phyloP scores from a whole-genome alignment of 257 asterid genomes.

The Osmanthus fragrans region DNA sequence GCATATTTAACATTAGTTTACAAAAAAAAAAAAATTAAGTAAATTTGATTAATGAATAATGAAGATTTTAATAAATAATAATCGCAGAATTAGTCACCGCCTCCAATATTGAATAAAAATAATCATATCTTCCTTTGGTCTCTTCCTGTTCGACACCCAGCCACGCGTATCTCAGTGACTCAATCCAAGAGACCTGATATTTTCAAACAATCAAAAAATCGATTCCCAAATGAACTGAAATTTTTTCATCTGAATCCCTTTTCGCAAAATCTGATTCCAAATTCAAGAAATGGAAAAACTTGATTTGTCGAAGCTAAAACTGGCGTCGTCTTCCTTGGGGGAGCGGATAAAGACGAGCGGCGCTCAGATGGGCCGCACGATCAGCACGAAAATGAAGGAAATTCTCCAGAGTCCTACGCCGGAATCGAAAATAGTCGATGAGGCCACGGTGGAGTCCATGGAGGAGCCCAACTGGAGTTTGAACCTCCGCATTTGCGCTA shows the following conservation, averaged over 20 bases:
- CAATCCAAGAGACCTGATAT: background rate
- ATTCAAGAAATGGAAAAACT: constrained; percentile 57
- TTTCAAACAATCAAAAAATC: constrained; percentile 7
- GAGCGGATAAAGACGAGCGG: constrained; percentile 74
- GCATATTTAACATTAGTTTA: too few relatives aligned
- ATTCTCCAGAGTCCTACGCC: constrained; percentile 78
- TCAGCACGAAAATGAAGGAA: constrained; percentile 78
- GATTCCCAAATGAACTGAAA: background rate
- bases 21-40: too few relatives aligned
- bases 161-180: constrained; percentile 40
- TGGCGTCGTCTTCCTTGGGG: constrained; percentile 79
- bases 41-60: too few relatives aligned
- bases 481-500: constrained; percentile 84
- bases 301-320: constrained; percentile 64
- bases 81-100: background rate
- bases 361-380: constrained; percentile 76
- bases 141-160: background rate
- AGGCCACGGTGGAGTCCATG: constrained; percentile 72
- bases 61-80: too few relatives aligned
- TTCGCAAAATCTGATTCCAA: background rate
- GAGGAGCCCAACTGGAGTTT: constrained; percentile 88
- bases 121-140: background rate
- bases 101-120: background rate
- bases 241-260: background rate
- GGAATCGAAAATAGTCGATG: constrained; percentile 81